phyloP scores from a whole-genome alignment of 805 yeast genomes.

The Lachancea sp. region DNA sequence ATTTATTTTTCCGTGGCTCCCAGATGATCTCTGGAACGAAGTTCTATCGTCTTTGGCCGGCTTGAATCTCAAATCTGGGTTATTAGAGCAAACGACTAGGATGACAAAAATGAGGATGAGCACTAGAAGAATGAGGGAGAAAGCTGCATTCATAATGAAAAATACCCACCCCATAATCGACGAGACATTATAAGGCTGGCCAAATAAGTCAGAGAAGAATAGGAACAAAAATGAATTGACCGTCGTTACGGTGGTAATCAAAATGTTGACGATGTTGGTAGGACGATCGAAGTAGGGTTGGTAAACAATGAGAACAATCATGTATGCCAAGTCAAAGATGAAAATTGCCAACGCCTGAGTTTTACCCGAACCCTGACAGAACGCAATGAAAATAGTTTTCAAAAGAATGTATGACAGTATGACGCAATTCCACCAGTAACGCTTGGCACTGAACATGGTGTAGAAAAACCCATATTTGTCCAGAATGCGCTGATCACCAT shows the following conservation, averaged over 20 bases:
- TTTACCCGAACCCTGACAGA: constrained; percentile 76
- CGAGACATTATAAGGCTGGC: constrained; percentile 70
- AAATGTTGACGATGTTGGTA: constrained; percentile 69
- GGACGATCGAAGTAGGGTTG: constrained; percentile 78
- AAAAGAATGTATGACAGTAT: constrained; percentile 53
- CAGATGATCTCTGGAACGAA: constrained; percentile 59
- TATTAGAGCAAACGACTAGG: constrained; percentile 64
- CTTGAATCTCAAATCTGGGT: constrained; percentile 82
- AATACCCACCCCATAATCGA: constrained; percentile 91
- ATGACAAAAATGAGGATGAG: constrained; percentile 60
- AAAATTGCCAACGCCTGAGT: constrained; percentile 74
- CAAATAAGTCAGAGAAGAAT: constrained; percentile 79
- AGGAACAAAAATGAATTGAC: constrained; percentile 78
- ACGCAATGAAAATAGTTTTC: constrained; percentile 67
- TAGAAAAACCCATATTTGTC: constrained; percentile 83
- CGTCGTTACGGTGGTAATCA: constrained; percentile 64
- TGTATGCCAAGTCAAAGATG: constrained; percentile 66
- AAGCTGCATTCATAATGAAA: constrained; percentile 84
- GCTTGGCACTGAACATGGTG: constrained; percentile 77
- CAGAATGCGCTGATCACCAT: constrained; percentile 67
- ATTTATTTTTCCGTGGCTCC: constrained; percentile 30
- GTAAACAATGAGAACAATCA: constrained; percentile 53
- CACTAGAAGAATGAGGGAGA: constrained; percentile 65
- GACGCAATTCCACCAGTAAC: constrained; percentile 78
- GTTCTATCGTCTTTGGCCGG: constrained; percentile 91